Evolutionary conservation across 2,329 filamentous ascomycete species (phyloP).

Genomic region (Neophaeococcomyces mojaviensis): DNA sequence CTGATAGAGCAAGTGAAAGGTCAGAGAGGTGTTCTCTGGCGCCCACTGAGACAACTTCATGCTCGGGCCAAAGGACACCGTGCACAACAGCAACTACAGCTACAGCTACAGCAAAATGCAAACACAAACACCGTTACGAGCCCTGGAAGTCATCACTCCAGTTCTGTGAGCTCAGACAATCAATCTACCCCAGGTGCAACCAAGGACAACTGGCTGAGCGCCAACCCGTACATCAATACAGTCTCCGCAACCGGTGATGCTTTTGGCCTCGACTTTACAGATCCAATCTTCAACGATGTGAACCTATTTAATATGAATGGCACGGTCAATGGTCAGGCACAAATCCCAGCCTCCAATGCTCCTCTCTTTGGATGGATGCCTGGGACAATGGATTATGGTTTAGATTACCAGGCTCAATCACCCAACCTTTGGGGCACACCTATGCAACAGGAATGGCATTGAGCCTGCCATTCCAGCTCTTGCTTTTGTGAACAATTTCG

Average conservation of each 20-base stretch:
- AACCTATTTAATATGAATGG: not conserved
- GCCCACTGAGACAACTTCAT: constrained; percentile 54
- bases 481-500: not conserved
- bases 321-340: not conserved
- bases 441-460: constrained; percentile 8
- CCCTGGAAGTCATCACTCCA: constrained; percentile 8
- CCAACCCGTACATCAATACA: constrained; percentile 5
- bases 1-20: constrained; percentile 27
- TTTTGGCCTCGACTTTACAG: constrained; percentile 12
- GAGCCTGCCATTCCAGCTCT: not conserved
- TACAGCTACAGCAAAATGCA: constrained; percentile 8
- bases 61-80: constrained; percentile 50
- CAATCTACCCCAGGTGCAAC: not conserved
- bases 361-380: not conserved
- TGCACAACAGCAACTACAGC: constrained; percentile 35
- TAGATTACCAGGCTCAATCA: not conserved
- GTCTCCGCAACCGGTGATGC: constrained; percentile 11
- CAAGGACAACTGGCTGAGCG: not conserved
- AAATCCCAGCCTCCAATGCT: not conserved
- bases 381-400: not conserved
- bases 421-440: not conserved
- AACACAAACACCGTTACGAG: constrained; percentile 1
- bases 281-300: constrained; percentile 1
- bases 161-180: not conserved
- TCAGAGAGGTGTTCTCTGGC: constrained; percentile 55